A percentile compares a stretch with the other conserved stretches of the same genome.
Evolutionary conservation across 2,329 filamentous ascomycete genomes (phyloP).

Genomic region (Arthrobotrys sinensis): DNA sequence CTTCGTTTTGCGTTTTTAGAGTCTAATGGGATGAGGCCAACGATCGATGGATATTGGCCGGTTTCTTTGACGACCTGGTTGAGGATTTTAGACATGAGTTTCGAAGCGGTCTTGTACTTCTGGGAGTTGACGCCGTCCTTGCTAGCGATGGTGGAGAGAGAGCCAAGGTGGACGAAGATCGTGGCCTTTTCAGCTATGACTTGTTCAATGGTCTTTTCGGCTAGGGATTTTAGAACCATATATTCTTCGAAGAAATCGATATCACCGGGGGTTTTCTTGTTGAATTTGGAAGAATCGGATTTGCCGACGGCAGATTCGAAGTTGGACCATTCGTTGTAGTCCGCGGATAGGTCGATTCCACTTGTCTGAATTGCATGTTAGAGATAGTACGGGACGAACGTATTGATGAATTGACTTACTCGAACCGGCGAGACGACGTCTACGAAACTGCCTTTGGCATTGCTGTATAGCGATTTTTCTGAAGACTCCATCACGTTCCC

Average conservation of each 20-base stretch:
- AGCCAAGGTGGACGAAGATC: slow-evolving; percentile 55
- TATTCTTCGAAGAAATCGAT: slow-evolving; percentile 61
- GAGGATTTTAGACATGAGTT: slow-evolving; percentile 45
- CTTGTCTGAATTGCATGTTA: slow-evolving; percentile 26
- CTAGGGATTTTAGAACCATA: slow-evolving; percentile 59
- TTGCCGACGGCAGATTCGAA: slow-evolving; percentile 55
- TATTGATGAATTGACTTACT: slow-evolving; percentile 23
- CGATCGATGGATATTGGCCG: slow-evolving; percentile 47
- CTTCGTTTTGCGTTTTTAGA: slow-evolving; percentile 43
- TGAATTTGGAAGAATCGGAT: slow-evolving; percentile 52
- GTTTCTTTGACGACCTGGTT: slow-evolving; percentile 31
- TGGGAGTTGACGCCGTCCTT: slow-evolving; percentile 57
- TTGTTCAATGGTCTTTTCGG: slow-evolving; percentile 51
- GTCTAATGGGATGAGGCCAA: slow-evolving; percentile 48
- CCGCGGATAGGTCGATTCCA: slow-evolving; percentile 41
- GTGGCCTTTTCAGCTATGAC: slow-evolving; percentile 56
- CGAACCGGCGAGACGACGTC: slow-evolving; percentile 49
- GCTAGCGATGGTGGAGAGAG: slow-evolving; percentile 54
- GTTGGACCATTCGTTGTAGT: slow-evolving; percentile 48
- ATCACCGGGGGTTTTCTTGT: slow-evolving; percentile 31
- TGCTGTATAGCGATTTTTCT: slow-evolving; percentile 53
- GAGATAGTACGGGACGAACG: not conserved
- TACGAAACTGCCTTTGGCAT: slow-evolving; percentile 53
- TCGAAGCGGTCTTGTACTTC: slow-evolving; percentile 52
- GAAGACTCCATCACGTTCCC: slow-evolving; percentile 46